Evolutionary conservation across 2,329 filamentous ascomycete genomes (phyloP).

Genomic region (Aspergillus chevalieri): DNA sequence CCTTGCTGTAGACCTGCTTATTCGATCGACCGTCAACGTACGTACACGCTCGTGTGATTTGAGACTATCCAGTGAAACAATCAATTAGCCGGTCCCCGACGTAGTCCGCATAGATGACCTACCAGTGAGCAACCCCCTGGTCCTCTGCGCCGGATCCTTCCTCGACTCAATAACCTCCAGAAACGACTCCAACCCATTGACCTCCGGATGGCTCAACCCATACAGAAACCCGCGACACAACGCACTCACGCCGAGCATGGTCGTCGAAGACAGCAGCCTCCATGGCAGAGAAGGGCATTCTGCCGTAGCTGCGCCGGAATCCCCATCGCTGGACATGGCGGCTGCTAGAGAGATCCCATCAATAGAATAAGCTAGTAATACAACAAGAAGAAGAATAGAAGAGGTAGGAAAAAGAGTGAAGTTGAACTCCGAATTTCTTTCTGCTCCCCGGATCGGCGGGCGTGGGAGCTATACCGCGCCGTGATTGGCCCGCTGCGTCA

Average conservation of each 20-base stretch:
- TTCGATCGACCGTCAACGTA: conserved; percentile 32
- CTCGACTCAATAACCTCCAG: conserved; percentile 69
- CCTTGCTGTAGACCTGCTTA: conserved; percentile 10
- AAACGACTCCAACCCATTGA: conserved; percentile 70
- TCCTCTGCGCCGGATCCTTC: conserved; percentile 57
- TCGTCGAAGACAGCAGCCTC: conserved; percentile 65
- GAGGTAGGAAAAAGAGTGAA: background rate
- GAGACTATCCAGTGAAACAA: conserved; percentile 53
- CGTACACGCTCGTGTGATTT: conserved; percentile 84
- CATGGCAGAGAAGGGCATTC: conserved; percentile 48
- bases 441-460: conserved; percentile 4
- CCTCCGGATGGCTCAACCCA: conserved; percentile 67
- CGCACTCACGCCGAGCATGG: conserved; percentile 67
- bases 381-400: background rate
- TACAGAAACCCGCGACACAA: conserved; percentile 70
- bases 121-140: conserved; percentile 80
- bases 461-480: conserved; percentile 8
- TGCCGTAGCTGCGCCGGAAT: conserved; percentile 36
- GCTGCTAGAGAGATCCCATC: conserved; percentile 18
- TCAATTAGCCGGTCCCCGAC: background rate
- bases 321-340: conserved; percentile 27
- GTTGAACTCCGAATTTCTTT: background rate
- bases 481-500: conserved; percentile 16
- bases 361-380: conserved; percentile 2
- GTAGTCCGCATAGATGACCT: conserved; percentile 19